Percentiles rank a stretch among this genome's conserved stretches.
Conservation (phyloP, 2,329 filamentous ascomycete species). For the Davidsoniella neocaledoniae region DNA sequence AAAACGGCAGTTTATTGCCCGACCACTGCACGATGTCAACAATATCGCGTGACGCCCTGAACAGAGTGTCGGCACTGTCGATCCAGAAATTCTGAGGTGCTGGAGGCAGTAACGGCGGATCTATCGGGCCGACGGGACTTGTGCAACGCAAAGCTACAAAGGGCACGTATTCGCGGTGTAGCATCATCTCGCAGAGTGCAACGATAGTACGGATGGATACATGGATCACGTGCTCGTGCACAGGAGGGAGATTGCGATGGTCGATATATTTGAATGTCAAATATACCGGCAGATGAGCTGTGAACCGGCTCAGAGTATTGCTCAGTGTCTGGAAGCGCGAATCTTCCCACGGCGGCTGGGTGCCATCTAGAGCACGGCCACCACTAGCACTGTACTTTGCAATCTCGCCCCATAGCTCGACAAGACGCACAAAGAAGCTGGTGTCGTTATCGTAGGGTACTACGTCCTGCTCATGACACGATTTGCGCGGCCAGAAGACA, state of each 20-base stretch:
- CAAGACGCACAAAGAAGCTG: conserved; percentile 38
- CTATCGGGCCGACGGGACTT: conserved; percentile 37
- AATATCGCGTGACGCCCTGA: conserved; percentile 44
- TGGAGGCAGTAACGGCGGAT: conserved; percentile 18
- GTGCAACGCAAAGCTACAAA: conserved; percentile 23
- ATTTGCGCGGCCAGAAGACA: conserved; percentile 9
- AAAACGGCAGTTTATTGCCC: conserved; percentile 46
- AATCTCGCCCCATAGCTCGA: conserved; percentile 43
- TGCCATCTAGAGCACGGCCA: conserved; percentile 31
- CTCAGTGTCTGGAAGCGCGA: conserved; percentile 39
- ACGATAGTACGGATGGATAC: conserved; percentile 42
- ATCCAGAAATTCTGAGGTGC: conserved; percentile 38
- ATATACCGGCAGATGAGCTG: not conserved
- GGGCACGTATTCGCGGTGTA: conserved; percentile 17
- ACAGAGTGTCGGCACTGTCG: conserved; percentile 43
- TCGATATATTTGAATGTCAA: not conserved
- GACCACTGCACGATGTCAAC: conserved; percentile 47
- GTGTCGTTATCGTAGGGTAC: conserved; percentile 29
- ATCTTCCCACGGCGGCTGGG: conserved; percentile 41
- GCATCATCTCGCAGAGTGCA: conserved; percentile 46
- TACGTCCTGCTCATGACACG: conserved; percentile 13
- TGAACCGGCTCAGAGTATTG: conserved; percentile 16
- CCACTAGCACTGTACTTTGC: conserved; percentile 36
- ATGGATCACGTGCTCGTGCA: not conserved
- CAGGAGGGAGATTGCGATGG: not conserved